Percentiles rank a stretch among this genome's conserved stretches.
phyloP scores from a whole-genome alignment of 2,329 filamentous ascomycete genomes.

The Botrytis fabae region DNA sequence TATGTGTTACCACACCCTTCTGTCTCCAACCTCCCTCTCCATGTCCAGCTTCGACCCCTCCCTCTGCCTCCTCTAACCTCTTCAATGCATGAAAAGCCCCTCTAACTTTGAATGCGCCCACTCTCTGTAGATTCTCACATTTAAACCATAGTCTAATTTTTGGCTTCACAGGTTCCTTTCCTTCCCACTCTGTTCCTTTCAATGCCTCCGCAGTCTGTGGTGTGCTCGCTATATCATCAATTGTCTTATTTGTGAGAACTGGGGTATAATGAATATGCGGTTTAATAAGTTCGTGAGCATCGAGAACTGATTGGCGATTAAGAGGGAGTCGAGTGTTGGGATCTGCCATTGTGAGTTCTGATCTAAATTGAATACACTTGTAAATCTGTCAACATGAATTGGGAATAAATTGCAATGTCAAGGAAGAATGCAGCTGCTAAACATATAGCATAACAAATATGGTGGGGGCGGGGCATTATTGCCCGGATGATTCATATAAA shows the following conservation, averaged over 20 bases:
- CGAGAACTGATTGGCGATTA: constrained; percentile 68
- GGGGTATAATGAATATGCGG: constrained; percentile 80
- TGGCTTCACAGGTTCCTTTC: constrained; percentile 59
- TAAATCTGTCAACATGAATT: background rate
- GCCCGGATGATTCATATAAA: constrained; percentile 12
- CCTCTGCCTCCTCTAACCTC: constrained; percentile 62
- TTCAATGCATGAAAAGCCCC: constrained; percentile 87
- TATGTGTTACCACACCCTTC: constrained; percentile 85
- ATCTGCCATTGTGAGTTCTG: constrained; percentile 50
- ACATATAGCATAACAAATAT: background rate
- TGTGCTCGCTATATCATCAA: constrained; percentile 73
- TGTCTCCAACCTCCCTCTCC: constrained; percentile 58
- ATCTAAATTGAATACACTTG: background rate
- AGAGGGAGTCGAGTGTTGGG: constrained; percentile 60
- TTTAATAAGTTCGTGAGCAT: constrained; percentile 72
- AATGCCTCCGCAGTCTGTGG: constrained; percentile 58
- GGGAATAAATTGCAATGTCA: background rate
- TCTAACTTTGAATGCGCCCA: constrained; percentile 89
- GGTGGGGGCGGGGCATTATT: constrained; percentile 14
- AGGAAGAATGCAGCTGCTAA: background rate
- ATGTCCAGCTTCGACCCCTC: constrained; percentile 61
- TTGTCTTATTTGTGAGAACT: constrained; percentile 74
- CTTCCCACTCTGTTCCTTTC: constrained; percentile 57
- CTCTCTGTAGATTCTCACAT: constrained; percentile 87
- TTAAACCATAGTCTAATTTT: constrained; percentile 84